phyloP scores from a whole-genome alignment of 2,329 filamentous ascomycete species.

The Calonectria pseudoreteaudii region DNA sequence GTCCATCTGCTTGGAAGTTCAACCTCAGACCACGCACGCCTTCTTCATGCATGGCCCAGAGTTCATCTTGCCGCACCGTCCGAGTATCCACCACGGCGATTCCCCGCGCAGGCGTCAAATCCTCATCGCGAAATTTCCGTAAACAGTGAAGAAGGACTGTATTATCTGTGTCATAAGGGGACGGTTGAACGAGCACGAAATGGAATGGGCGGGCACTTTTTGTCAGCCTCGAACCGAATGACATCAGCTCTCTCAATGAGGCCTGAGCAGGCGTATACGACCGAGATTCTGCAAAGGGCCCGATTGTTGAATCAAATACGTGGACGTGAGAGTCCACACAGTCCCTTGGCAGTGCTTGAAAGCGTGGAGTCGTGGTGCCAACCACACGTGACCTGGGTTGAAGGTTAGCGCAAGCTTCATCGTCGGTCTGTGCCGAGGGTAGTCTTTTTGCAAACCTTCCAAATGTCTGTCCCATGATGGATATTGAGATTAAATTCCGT shows the following conservation, averaged over 20 bases:
- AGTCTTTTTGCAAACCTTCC: background rate
- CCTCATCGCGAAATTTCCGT: background rate
- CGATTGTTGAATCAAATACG: constrained; percentile 5
- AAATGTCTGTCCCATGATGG: background rate
- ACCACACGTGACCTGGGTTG: background rate
- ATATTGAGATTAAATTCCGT: background rate
- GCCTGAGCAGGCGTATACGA: constrained; percentile 9
- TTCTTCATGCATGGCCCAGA: constrained; percentile 5
- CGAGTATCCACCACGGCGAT: constrained; percentile 5
- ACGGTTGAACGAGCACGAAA: constrained; percentile 10
- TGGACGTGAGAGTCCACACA: constrained; percentile 11
- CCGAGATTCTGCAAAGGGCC: background rate
- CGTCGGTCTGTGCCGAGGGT: background rate
- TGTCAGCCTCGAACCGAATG: background rate
- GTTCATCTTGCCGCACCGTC: background rate
- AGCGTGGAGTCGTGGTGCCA: background rate
- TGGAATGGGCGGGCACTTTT: background rate
- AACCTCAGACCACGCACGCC: constrained; percentile 8
- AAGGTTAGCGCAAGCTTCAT: background rate
- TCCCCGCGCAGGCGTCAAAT: background rate
- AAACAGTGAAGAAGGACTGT: constrained; percentile 7
- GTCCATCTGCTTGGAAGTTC: constrained; percentile 7
- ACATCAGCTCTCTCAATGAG: background rate
- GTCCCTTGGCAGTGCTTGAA: background rate
- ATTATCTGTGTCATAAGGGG: constrained; percentile 5